Conservation (phyloP, 768 basidiomycete genomes). For the Tephrocybe sp. region DNA sequence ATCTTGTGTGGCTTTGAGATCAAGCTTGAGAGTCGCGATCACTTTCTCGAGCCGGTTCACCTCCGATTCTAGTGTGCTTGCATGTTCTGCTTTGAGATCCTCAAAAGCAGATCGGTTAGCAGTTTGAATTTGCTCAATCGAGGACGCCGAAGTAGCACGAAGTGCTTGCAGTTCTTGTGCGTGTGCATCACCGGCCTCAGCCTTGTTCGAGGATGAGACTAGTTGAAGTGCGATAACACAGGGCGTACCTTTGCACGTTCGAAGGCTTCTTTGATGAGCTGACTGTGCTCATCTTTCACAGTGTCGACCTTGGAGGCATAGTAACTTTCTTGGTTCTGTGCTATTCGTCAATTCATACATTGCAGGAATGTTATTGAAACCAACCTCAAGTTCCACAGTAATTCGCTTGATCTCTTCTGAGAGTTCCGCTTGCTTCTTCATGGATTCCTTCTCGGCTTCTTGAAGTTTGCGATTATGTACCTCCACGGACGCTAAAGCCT, state of each 20-base stretch:
- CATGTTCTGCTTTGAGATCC: slow-evolving; percentile 64
- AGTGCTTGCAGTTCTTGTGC: slow-evolving; percentile 69
- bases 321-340: slow-evolving; percentile 66
- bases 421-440: slow-evolving; percentile 50
- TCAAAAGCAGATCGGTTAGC: slow-evolving; percentile 64
- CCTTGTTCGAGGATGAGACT: slow-evolving; percentile 35
- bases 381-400: slow-evolving; percentile 64
- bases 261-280: slow-evolving; percentile 67
- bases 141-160: slow-evolving; percentile 61
- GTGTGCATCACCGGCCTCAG: slow-evolving; percentile 71
- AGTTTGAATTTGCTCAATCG: slow-evolving; percentile 67
- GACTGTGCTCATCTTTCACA: slow-evolving; percentile 64
- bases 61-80: slow-evolving; percentile 57
- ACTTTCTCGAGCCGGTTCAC: slow-evolving; percentile 61
- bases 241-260: slow-evolving; percentile 70
- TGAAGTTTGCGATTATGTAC: slow-evolving; percentile 48
- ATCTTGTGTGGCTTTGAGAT: slow-evolving; percentile 83
- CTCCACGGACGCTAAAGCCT: slow-evolving; percentile 44
- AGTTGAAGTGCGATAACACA: neutral
- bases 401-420: slow-evolving; percentile 57
- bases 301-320: slow-evolving; percentile 67
- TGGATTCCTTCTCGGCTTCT: slow-evolving; percentile 51
- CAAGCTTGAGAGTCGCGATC: slow-evolving; percentile 59
- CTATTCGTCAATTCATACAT: slow-evolving; percentile 7
- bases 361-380: slow-evolving; percentile 16